Evolutionary conservation across 2,329 filamentous ascomycete species (phyloP).

Genomic region (Alternaria tenuissima): DNA sequence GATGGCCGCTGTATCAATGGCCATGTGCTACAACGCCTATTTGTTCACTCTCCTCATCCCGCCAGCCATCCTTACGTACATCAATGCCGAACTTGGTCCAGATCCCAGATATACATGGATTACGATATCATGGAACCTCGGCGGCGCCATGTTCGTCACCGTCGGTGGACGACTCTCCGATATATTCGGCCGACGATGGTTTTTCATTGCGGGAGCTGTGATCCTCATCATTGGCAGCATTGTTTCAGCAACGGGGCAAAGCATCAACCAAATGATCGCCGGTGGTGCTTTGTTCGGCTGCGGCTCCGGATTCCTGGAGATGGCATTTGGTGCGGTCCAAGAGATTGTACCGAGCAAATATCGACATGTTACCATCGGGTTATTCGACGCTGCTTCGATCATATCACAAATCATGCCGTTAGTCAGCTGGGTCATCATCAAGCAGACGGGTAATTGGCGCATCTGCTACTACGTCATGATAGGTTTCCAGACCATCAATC

Average conservation of each 20-base stretch:
- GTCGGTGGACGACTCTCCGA: constrained; percentile 50
- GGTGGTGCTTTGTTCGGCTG: constrained; percentile 53
- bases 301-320: constrained; percentile 53
- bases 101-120: constrained; percentile 45
- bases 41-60: constrained; percentile 46
- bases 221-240: constrained; percentile 49
- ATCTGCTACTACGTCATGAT: constrained; percentile 48
- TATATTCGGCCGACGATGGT: constrained; percentile 51
- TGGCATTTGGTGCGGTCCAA: constrained; percentile 50
- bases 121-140: constrained; percentile 45
- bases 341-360: constrained; percentile 53
- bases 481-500: constrained; percentile 38
- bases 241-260: constrained; percentile 52
- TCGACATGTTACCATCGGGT: constrained; percentile 50
- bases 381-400: constrained; percentile 45
- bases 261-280: constrained; percentile 54
- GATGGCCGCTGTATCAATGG: constrained; percentile 39
- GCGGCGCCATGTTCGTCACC: constrained; percentile 44
- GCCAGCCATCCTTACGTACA: constrained; percentile 41
- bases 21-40: constrained; percentile 46
- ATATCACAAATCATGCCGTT: constrained; percentile 47
- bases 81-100: constrained; percentile 46
- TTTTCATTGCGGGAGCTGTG: constrained; percentile 45
- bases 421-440: constrained; percentile 42
- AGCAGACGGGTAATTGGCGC: constrained; percentile 38